Base-by-base conservation (phyloP, 1,139 yeast genomes). In the Kluyveromyces sp. region DNA sequence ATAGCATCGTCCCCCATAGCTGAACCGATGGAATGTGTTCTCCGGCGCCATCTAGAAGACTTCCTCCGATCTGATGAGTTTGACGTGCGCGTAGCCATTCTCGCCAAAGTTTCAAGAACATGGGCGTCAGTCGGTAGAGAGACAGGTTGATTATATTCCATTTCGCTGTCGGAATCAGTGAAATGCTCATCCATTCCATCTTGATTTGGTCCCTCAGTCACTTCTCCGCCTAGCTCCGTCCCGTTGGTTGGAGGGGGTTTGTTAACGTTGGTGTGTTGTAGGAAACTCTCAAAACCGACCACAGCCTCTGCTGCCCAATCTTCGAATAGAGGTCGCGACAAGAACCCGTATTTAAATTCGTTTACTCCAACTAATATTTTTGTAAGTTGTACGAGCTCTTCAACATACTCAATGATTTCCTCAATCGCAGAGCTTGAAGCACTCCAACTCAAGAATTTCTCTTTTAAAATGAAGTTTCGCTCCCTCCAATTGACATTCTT, bases 361-460 rank as follows among this genome's bases (percentile, higher is more conserved):
- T 69, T 66, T 12, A 68, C 71, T 20, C 78, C 78, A 22, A 71
- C 74, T 4, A 74, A 54, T 11, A 69, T 51, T 48, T 68, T 71
- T 0, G 70, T 61, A 33, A 74, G 50, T 41, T 64, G 67, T 3
- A 67, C 50, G 8, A 74, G 55, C 48, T 73, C 77, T 48, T 74
- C 78, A 22, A 70, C 61, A 49, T 71, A 73, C 41, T 69, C 74
- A 37, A 73, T 71, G 28, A 74, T 63, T 50, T 74, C 78, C 45
- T 71, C 77, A 2, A 69, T 54, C 0, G 75, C 75, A 2, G 74
- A 68, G 45, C 70, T 68, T 1, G 74, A 60, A 1, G 78, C 78
- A 50, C 72, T 73, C 78, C 78, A 74, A 41, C 73, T 65, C 55
- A 73, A 59, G 48, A 69, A 69, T 45, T 65, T 67, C 42, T 65